These are phyloP conservation scores for Irpex sp. DNA, from an alignment of 1,284 basidiomycete species.

Conservation along the genomic window DNA sequence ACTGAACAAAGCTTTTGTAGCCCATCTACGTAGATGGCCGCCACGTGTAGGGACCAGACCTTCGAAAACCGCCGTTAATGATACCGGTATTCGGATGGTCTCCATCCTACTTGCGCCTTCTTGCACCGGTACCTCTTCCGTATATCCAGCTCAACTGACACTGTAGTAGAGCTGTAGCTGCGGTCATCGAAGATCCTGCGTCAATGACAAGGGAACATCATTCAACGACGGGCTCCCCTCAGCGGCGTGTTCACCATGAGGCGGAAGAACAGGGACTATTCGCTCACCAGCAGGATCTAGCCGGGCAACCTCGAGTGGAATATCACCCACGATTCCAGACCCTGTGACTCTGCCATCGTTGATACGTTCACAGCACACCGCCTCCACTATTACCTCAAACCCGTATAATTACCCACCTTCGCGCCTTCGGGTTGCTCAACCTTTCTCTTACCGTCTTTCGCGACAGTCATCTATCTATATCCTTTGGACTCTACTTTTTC, in stretches of 20 bases:
- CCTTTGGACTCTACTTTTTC: background rate
- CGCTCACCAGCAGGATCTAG: conserved; percentile 2
- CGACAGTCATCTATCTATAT: background rate
- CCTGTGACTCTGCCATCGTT: background rate
- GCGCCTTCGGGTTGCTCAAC: background rate
- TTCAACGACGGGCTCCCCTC: background rate
- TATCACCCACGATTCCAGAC: background rate
- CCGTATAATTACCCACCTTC: conserved; percentile 6
- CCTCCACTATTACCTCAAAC: conserved; percentile 1
- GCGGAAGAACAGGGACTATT: conserved; percentile 4
- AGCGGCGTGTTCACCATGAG: conserved; percentile 12
- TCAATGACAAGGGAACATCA: background rate
- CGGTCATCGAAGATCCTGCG: conserved; percentile 1
- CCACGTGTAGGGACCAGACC: background rate
- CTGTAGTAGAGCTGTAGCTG: background rate
- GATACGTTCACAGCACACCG: background rate
- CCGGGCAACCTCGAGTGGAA: background rate
- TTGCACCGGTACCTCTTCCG: background rate
- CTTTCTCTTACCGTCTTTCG: background rate
- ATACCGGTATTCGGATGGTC: background rate
- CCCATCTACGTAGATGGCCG: background rate
- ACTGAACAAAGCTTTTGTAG: background rate
- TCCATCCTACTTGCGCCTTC: background rate
- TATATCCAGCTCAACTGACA: background rate
- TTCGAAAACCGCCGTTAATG: background rate